Evolutionary conservation across 2,329 filamentous ascomycete genomes (phyloP).

Genomic region (Cadophora sp.): DNA sequence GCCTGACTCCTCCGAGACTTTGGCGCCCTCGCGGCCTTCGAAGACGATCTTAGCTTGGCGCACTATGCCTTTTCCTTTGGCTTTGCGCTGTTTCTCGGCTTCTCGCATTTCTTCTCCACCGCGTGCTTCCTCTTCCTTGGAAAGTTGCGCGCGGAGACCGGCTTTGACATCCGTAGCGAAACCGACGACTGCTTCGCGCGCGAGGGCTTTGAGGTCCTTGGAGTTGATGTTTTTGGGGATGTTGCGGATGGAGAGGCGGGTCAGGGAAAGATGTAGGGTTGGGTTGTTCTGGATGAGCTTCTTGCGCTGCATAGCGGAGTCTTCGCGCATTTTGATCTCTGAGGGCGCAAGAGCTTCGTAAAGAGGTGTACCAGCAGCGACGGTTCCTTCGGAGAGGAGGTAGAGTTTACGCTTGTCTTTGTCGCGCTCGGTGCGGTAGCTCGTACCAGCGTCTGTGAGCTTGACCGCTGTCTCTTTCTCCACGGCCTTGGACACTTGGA

Average conservation of each 20-base stretch:
- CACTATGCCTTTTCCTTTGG: conserved; percentile 86
- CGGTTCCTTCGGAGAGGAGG: conserved; percentile 84
- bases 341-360: conserved; percentile 78
- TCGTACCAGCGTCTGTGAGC: conserved; percentile 72
- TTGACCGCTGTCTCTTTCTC: conserved; percentile 80
- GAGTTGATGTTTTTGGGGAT: conserved; percentile 82
- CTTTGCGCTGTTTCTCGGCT: conserved; percentile 79
- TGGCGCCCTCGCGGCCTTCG: conserved; percentile 84
- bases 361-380: conserved; percentile 77
- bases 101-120: conserved; percentile 82
- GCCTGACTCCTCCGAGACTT: conserved; percentile 77
- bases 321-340: conserved; percentile 87
- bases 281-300: conserved; percentile 92
- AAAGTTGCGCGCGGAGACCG: conserved; percentile 77
- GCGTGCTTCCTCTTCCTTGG: conserved; percentile 85
- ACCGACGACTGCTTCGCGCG: conserved; percentile 89
- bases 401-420: conserved; percentile 92
- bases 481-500: conserved; percentile 86
- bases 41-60: conserved; percentile 95
- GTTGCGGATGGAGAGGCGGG: conserved; percentile 89
- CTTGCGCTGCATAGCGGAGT: conserved; percentile 86
- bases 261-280: conserved; percentile 85
- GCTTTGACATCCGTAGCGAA: conserved; percentile 90
- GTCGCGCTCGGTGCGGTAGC: conserved; percentile 68
- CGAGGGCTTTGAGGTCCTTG: conserved; percentile 90